Conservation (phyloP, 345 rosid species). For the Brassica nigra region DNA sequence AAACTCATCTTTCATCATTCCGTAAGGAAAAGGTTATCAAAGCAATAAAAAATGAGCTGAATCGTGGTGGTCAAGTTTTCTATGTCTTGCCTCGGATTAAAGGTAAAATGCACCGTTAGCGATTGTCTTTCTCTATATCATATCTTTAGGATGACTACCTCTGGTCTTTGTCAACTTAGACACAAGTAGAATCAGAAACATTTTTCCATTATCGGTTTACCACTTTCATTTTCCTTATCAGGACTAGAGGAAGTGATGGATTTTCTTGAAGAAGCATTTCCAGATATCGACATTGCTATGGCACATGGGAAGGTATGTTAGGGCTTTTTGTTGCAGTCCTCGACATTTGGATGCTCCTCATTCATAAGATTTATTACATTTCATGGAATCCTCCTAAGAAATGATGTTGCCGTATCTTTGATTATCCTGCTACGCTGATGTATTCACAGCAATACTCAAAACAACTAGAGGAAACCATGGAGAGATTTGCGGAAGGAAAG, state of each 20-base stretch:
- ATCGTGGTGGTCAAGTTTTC: constrained; percentile 91
- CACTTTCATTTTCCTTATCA: constrained; percentile 42
- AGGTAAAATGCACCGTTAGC: constrained; percentile 49
- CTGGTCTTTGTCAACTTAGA: constrained; percentile 19
- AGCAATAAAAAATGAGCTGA: constrained; percentile 81
- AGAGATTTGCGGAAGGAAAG: constrained; percentile 79
- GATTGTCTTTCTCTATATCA: constrained; percentile 13
- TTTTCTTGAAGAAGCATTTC: constrained; percentile 76
- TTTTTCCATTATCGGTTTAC: constrained; percentile 2
- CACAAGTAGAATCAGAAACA: constrained; percentile 15
- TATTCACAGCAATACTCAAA: constrained; percentile 78
- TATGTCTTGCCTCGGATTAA: constrained; percentile 94
- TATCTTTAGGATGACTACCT: constrained; percentile 22
- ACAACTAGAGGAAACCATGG: constrained; percentile 94
- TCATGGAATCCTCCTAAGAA: constrained; percentile 24
- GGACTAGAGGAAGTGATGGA: constrained; percentile 89
- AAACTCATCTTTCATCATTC: constrained; percentile 74
- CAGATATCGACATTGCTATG: constrained; percentile 73
- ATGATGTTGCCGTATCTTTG: constrained; percentile 12
- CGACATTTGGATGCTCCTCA: constrained; percentile 30
- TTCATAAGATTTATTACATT: neutral
- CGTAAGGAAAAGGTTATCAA: constrained; percentile 61
- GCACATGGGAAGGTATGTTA: constrained; percentile 88
- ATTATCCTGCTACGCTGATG: constrained; percentile 32
- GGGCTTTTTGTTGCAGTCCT: constrained; percentile 22